phyloP scores from a whole-genome alignment of 1,139 yeast genomes.

The Kluyveromyces sp. region DNA sequence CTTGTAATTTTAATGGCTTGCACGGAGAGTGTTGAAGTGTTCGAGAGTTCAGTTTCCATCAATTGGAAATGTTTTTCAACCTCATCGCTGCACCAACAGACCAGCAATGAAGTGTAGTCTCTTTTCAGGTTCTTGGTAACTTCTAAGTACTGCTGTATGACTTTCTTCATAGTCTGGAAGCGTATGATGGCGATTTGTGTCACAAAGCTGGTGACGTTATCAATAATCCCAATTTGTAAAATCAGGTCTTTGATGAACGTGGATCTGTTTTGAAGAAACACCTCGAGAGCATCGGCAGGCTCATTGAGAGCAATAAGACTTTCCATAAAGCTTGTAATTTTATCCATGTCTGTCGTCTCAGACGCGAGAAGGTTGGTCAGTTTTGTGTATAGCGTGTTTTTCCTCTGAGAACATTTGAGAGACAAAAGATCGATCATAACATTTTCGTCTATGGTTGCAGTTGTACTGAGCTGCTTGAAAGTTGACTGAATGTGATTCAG shows the following conservation, averaged over 20 bases:
- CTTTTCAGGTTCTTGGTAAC: slow-evolving; percentile 31
- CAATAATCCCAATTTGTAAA: slow-evolving; percentile 45
- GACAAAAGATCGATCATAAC: slow-evolving; percentile 37
- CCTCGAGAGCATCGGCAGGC: slow-evolving; percentile 42
- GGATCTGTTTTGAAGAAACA: slow-evolving; percentile 43
- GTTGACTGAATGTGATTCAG: slow-evolving; percentile 20
- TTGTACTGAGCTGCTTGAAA: slow-evolving; percentile 13
- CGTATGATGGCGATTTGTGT: slow-evolving; percentile 54
- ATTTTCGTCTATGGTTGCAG: slow-evolving; percentile 33
- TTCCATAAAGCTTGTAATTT: slow-evolving; percentile 32
- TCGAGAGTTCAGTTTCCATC: slow-evolving; percentile 62
- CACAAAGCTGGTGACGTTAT: slow-evolving; percentile 49
- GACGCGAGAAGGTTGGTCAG: slow-evolving; percentile 33
- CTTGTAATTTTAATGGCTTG: slow-evolving; percentile 45
- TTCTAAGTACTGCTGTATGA: slow-evolving; percentile 43
- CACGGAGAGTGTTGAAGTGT: slow-evolving; percentile 47
- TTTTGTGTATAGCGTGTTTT: slow-evolving; percentile 25
- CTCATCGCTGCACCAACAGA: slow-evolving; percentile 67
- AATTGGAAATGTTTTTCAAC: slow-evolving; percentile 53
- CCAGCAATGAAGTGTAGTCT: slow-evolving; percentile 38
- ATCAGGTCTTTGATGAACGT: slow-evolving; percentile 40
- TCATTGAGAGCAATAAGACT: slow-evolving; percentile 39
- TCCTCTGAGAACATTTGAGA: slow-evolving; percentile 38
- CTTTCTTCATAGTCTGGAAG: slow-evolving; percentile 46
- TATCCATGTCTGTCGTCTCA: slow-evolving; percentile 26